Evolutionary conservation across 108 stramenopile species (phyloP).

Genomic region (Aurantiochytrium sp.): DNA sequence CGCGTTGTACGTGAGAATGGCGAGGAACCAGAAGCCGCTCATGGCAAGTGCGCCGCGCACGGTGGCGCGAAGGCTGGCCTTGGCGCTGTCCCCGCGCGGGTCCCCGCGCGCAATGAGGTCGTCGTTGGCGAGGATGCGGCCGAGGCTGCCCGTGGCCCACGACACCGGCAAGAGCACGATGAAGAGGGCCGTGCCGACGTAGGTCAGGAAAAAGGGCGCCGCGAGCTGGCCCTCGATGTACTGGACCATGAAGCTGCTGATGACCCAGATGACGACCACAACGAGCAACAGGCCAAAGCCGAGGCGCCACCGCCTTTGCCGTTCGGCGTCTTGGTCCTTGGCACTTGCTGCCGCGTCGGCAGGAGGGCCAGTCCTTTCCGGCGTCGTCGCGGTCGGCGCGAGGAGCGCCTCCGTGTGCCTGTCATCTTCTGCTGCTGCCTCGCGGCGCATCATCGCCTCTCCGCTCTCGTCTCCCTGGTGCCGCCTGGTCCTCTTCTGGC

Average conservation of each 20-base stretch:
- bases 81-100: background rate
- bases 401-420: no score
- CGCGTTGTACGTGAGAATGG: conserved; percentile 79
- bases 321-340: no score
- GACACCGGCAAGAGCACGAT: conserved; percentile 37
- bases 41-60: conserved; percentile 37
- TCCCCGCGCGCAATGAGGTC: background rate
- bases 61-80: background rate
- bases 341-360: no score
- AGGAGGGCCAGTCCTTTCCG: no score
- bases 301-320: background rate
- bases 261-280: conserved; percentile 43
- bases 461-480: no score
- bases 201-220: conserved; percentile 51
- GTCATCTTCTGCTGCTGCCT: no score
- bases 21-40: conserved; percentile 82
- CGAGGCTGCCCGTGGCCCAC: background rate
- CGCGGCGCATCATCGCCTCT: no score
- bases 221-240: conserved; percentile 41
- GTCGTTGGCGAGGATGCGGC: background rate
- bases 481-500: no score
- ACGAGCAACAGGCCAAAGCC: conserved; percentile 32
- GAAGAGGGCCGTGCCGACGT: conserved; percentile 45
- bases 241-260: conserved; percentile 45
- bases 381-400: no score